Evolutionary conservation across 2,329 filamentous ascomycete species (phyloP), one percentile per base, ranked within the genome.

Genomic region (Calonectria pteridis): DNA sequence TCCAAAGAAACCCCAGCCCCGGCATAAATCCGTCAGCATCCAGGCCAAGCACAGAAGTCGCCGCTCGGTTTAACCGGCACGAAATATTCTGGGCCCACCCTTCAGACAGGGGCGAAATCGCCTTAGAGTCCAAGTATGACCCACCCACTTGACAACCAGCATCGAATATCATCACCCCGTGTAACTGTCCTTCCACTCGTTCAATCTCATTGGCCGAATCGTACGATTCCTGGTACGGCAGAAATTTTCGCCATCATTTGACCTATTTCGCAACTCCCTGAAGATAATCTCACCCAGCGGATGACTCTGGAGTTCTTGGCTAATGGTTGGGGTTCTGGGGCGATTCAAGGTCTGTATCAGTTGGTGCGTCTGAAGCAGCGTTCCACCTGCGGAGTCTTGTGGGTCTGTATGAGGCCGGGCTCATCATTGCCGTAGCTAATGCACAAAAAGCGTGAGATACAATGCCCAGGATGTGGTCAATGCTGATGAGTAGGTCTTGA

Each of bases 301-400:
- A 23, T 6, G 9, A 28, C 9, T 9, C 2, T 23, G 51, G 11
- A 46, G 28, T 26, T 28, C 9, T 33, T 49, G 10, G 11, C 18
- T 28, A 31, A 74, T 77, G 73, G 71, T 74, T 66, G 71, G 75
- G 4, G 73, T 73, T 58, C 71, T 58, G 26, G 69, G 71, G 28
- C 51, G 75, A n/a, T n/a, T n/a, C n/a, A n/a, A n/a, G n/a, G n/a
- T n/a, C n/a, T n/a, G n/a, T n/a, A n/a, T n/a, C n/a, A n/a, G n/a
- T n/a, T n/a, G n/a, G n/a, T n/a, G n/a, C n/a, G n/a, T n/a, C n/a
- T n/a, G n/a, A n/a, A n/a, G n/a, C n/a, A n/a, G n/a, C n/a, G n/a
- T n/a, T n/a, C n/a, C n/a, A n/a, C n/a, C n/a, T n/a, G n/a, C n/a
- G n/a, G n/a, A n/a, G n/a, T n/a, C n/a, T n/a, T n/a, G n/a, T n/a